Conservation (phyloP, 148 eudicot genomes). For the Rhododendron molle region DNA sequence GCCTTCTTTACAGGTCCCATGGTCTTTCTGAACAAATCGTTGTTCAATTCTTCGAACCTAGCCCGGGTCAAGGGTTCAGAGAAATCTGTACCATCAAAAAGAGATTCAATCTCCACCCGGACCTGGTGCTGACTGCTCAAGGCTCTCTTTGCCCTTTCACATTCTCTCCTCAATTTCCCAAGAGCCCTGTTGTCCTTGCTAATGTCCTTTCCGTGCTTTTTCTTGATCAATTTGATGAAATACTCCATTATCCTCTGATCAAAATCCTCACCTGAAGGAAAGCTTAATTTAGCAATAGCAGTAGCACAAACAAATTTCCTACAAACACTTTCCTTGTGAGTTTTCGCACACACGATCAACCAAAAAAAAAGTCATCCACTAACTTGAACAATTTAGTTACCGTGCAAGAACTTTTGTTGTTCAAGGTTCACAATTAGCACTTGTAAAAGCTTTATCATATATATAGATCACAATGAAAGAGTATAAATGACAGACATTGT, state of each 20-base stretch:
- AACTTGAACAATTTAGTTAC: background rate
- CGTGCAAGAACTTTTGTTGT: background rate
- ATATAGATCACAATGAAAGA: background rate
- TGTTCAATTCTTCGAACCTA: conserved; percentile 40
- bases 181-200: conserved; percentile 42
- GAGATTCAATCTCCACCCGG: conserved; percentile 36
- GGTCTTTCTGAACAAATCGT: conserved; percentile 33
- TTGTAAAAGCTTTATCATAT: background rate
- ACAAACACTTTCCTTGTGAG: background rate
- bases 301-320: background rate
- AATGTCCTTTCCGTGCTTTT: conserved; percentile 38
- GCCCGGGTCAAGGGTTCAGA: conserved; percentile 40
- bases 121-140: conserved; percentile 41
- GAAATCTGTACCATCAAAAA: conserved; percentile 37
- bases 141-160: conserved; percentile 39
- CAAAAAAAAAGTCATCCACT: background rate
- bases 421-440: background rate
- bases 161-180: conserved; percentile 33
- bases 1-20: conserved; percentile 47
- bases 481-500: background rate
- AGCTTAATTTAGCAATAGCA: conserved; percentile 3
- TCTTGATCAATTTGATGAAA: conserved; percentile 38
- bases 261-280: conserved; percentile 35
- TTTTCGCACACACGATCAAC: background rate
- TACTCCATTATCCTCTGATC: conserved; percentile 39